A percentile compares a stretch with the other conserved stretches of the same genome.
Evolutionary conservation across 345 rosid species (phyloP).

Genomic region (Brassica carinata): DNA sequence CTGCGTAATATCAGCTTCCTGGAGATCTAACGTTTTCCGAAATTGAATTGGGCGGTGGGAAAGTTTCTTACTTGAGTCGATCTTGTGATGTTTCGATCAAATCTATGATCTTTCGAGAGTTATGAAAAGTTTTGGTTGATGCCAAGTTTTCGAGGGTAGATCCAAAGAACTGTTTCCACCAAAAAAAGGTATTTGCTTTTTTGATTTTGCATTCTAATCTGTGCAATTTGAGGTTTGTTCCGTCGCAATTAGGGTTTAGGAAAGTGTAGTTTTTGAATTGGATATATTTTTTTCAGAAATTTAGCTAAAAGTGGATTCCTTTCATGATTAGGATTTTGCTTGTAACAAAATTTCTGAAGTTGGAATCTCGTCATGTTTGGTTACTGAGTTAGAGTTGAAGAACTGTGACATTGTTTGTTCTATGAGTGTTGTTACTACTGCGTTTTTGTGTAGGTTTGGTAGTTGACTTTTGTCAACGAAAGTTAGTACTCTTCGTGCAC

Average conservation of each 20-base stretch:
- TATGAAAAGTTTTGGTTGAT: neutral
- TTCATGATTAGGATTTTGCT: neutral
- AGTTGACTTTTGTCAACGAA: neutral
- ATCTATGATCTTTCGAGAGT: conserved; percentile 22
- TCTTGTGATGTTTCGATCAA: conserved; percentile 19
- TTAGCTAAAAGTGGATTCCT: conserved; percentile 16
- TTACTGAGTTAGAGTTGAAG: neutral
- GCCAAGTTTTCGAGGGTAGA: neutral
- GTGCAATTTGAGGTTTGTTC: conserved; percentile 1
- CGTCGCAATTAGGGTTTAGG: conserved; percentile 33
- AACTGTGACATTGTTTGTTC: neutral
- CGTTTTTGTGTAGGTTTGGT: neutral
- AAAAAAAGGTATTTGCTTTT: neutral
- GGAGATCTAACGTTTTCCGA: conserved; percentile 23
- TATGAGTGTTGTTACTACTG: neutral
- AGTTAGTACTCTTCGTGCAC: neutral
- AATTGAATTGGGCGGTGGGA: neutral
- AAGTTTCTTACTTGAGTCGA: neutral
- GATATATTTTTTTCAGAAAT: neutral
- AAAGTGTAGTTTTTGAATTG: neutral
- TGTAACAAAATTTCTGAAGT: neutral
- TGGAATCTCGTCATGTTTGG: neutral
- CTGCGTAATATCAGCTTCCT: conserved; percentile 13
- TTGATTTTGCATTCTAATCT: neutral
- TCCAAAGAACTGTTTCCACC: too few relatives aligned